Conservation (phyloP, 148 eudicot genomes). For the Chenopodium formosanum region DNA sequence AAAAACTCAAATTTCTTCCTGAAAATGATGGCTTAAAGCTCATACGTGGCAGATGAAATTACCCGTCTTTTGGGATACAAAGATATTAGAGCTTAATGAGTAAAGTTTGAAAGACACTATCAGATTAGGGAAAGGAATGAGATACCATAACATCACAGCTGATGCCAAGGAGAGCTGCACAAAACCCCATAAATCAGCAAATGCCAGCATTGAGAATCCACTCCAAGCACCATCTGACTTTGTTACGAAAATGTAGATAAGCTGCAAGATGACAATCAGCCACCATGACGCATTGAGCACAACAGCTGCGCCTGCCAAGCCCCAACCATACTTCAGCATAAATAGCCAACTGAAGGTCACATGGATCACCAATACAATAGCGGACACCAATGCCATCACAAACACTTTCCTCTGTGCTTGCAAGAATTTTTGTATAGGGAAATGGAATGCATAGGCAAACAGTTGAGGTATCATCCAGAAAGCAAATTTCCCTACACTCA, state of each 20-base stretch:
- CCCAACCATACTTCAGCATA: slow-evolving; percentile 62
- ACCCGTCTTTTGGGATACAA: not conserved
- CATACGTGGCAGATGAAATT: not conserved
- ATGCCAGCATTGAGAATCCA: slow-evolving; percentile 72
- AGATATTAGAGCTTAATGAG: not conserved
- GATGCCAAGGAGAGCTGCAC: slow-evolving; percentile 74
- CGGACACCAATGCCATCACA: slow-evolving; percentile 63
- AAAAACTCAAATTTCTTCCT: not conserved
- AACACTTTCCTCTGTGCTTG: slow-evolving; percentile 77
- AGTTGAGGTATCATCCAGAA: slow-evolving; percentile 75
- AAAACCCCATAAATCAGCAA: slow-evolving; percentile 67
- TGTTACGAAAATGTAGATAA: slow-evolving; percentile 54
- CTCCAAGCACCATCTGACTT: slow-evolving; percentile 82
- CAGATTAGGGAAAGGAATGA: not conserved
- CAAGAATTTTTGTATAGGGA: slow-evolving; percentile 79
- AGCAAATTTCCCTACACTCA: slow-evolving; percentile 67
- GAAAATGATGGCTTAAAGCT: not conserved
- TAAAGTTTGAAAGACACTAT: not conserved
- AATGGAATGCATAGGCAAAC: slow-evolving; percentile 67
- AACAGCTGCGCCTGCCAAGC: slow-evolving; percentile 68
- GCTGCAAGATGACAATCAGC: slow-evolving; percentile 59
- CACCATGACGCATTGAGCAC: slow-evolving; percentile 71
- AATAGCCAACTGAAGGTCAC: slow-evolving; percentile 57
- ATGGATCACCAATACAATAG: slow-evolving; percentile 53
- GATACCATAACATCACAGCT: slow-evolving; percentile 79